phyloP scores from a whole-genome alignment of 306 rosid species.

The Myrica gale region DNA sequence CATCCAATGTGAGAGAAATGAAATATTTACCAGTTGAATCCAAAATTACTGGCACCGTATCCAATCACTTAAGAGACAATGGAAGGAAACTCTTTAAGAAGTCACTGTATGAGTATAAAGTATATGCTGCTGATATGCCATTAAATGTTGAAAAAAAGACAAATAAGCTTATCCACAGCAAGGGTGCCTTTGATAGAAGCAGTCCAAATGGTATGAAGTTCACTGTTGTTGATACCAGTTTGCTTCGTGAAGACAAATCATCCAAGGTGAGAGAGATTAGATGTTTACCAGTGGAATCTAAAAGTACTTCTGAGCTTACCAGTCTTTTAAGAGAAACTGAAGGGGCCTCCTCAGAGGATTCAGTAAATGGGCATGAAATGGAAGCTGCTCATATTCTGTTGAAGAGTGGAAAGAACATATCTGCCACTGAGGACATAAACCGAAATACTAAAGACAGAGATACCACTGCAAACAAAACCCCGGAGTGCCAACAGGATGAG shows the following conservation, averaged over 20 bases:
- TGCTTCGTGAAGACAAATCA: conserved; percentile 43
- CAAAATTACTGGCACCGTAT: conserved; percentile 13
- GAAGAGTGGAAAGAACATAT: conserved; percentile 33
- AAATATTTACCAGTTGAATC: conserved; percentile 42
- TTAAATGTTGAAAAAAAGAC: conserved; percentile 28
- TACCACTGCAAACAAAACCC: conserved; percentile 33
- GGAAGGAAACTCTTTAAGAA: conserved; percentile 30
- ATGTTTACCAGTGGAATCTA: conserved; percentile 38
- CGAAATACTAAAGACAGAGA: conserved; percentile 30
- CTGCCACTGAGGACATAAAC: conserved; percentile 17
- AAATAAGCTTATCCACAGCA: conserved; percentile 32
- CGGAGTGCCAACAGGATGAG: conserved; percentile 32
- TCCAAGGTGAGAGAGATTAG: conserved; percentile 44
- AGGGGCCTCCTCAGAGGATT: conserved; percentile 17
- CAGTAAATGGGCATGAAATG: conserved; percentile 20
- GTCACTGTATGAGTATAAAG: conserved; percentile 26
- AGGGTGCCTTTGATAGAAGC: conserved; percentile 23
- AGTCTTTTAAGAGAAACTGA: conserved; percentile 36
- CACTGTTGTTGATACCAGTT: conserved; percentile 59
- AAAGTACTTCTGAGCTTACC: conserved; percentile 36
- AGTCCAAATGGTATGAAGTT: conserved; percentile 36
- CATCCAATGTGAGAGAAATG: conserved; percentile 45
- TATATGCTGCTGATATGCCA: conserved; percentile 29
- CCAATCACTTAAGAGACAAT: conserved; percentile 20
- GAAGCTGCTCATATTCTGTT: conserved; percentile 25